These are phyloP conservation scores for Chlorella sorokiniana DNA, from an alignment of 139 green algal species.

Conservation along the genomic window DNA sequence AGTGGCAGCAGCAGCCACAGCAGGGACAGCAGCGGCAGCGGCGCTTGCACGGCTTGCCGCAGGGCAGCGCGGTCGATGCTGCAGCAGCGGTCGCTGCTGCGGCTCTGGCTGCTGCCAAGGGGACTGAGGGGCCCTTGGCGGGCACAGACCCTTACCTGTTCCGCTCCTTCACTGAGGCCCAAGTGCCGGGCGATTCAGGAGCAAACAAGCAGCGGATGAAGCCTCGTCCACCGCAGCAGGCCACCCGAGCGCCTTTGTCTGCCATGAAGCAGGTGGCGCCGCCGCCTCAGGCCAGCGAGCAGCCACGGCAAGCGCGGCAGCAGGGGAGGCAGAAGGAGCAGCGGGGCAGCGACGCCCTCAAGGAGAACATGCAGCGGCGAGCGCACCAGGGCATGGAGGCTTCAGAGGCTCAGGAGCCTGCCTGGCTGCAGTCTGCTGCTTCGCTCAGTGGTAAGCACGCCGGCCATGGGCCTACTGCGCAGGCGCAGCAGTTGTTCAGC, in stretches of 20 bases:
- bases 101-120: not conserved
- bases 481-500: not conserved
- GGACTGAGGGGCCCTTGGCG: no score
- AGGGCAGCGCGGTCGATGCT: not conserved
- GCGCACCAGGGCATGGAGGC: not conserved
- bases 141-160: constrained; percentile 1
- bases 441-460: no score
- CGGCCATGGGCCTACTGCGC: not conserved
- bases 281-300: not conserved
- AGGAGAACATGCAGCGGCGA: no score
- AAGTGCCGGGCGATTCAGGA: not conserved
- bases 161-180: not conserved
- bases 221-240: not conserved
- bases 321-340: not conserved
- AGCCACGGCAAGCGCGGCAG: constrained; percentile 1
- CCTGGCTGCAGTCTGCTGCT: no score
- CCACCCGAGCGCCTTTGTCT: not conserved
- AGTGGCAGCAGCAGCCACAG: not conserved
- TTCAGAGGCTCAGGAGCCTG: no score
- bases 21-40: constrained; percentile 12
- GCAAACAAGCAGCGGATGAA: not conserved
- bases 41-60: not conserved
- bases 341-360: not conserved
- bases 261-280: not conserved
- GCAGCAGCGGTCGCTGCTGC: not conserved